Percentiles rank a stretch among this genome's conserved stretches.
These are phyloP conservation scores for Fusarium mundagurra DNA, from an alignment of 2,329 filamentous ascomycete genomes.

Conservation along the genomic window DNA sequence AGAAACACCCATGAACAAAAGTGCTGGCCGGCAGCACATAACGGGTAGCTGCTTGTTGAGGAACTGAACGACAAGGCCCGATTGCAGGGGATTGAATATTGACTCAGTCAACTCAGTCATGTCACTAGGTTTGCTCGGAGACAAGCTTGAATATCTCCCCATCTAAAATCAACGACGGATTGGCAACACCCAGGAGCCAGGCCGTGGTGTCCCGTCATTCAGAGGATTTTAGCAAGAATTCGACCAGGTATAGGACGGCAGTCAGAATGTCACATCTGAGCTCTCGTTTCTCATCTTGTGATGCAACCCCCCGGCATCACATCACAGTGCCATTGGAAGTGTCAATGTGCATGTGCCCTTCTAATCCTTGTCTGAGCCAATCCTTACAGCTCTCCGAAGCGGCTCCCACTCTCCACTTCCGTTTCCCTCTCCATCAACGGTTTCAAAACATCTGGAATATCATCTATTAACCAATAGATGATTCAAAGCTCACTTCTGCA, in stretches of 20 bases:
- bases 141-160: slow-evolving; percentile 4
- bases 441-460: slow-evolving; percentile 21
- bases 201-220: slow-evolving; percentile 23
- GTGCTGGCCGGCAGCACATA: slow-evolving; percentile 29
- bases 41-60: slow-evolving; percentile 27
- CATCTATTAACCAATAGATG: slow-evolving; percentile 27
- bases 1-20: slow-evolving; percentile 10
- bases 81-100: slow-evolving; percentile 24
- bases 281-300: slow-evolving; percentile 32
- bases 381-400: slow-evolving; percentile 18
- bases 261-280: slow-evolving; percentile 35
- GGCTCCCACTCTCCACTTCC: slow-evolving; percentile 18
- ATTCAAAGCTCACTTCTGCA: slow-evolving; percentile 20
- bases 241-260: slow-evolving; percentile 30
- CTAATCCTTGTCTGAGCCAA: slow-evolving; percentile 31
- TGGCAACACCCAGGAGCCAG: slow-evolving; percentile 16
- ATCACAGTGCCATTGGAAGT: slow-evolving; percentile 31
- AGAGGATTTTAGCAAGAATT: slow-evolving; percentile 3
- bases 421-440: slow-evolving; percentile 24
- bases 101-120: slow-evolving; percentile 18
- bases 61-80: slow-evolving; percentile 12
- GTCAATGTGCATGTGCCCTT: slow-evolving; percentile 18
- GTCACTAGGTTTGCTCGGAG: slow-evolving; percentile 16
- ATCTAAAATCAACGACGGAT: slow-evolving; percentile 10
- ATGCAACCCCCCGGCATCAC: slow-evolving; percentile 33